These are phyloP conservation scores for Sporobolus alterniflorus DNA, from an alignment of 202 grass and related monocot genomes.

Conservation along the genomic window DNA sequence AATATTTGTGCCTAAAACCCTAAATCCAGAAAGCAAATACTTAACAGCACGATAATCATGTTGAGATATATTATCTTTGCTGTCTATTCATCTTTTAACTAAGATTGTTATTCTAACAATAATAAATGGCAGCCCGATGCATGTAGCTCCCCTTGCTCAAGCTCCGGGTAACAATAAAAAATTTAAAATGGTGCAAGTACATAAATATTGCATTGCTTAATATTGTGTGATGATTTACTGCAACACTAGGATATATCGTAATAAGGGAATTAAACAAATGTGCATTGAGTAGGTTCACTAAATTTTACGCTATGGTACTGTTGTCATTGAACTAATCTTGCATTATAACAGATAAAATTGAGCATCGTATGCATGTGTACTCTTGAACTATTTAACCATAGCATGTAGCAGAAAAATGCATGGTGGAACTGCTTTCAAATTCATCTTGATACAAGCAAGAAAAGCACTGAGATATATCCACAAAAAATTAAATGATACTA, in stretches of 20 bases:
- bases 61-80: too few relatives aligned
- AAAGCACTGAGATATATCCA: neutral
- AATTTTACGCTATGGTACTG: neutral
- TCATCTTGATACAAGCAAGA: neutral
- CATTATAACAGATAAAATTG: neutral
- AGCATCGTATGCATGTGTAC: neutral
- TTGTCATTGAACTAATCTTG: neutral
- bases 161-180: too few relatives aligned
- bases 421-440: neutral
- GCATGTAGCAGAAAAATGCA: neutral
- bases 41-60: too few relatives aligned
- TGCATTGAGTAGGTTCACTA: neutral
- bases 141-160: too few relatives aligned
- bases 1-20: neutral
- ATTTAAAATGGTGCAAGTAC: neutral
- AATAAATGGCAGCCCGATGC: too few relatives aligned
- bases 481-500: slow-evolving; percentile 32
- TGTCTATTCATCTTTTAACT: too few relatives aligned
- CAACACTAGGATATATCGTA: neutral
- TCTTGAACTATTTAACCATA: neutral
- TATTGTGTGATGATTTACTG: neutral
- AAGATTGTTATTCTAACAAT: too few relatives aligned
- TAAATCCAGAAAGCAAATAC: too few relatives aligned
- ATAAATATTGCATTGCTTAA: neutral
- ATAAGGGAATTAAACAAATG: neutral